Conservation (phyloP, 179 eudicot genomes). For the Camellia oleifera region DNA sequence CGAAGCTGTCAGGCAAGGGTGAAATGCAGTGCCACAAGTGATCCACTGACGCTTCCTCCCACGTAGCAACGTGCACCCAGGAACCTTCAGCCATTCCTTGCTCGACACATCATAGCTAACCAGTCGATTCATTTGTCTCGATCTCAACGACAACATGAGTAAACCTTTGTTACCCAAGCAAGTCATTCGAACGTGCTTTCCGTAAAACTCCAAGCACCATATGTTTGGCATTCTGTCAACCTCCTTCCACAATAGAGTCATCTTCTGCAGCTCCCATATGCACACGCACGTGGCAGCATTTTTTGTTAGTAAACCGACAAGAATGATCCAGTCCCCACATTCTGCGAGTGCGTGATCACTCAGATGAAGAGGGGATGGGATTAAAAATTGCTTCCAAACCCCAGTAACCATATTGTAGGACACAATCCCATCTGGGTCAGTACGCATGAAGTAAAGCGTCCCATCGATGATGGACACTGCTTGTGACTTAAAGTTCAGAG, state of each 20-base stretch:
- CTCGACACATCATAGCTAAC: constrained; percentile 59
- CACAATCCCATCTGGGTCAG: constrained; percentile 73
- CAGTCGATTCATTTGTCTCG: constrained; percentile 66
- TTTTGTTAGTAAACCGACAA: constrained; percentile 73
- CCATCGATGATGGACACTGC: constrained; percentile 46
- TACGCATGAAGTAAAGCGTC: constrained; percentile 58
- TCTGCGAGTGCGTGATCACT: constrained; percentile 69
- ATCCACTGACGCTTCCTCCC: constrained; percentile 75
- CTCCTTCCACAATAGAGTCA: constrained; percentile 97
- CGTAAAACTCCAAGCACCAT: constrained; percentile 93
- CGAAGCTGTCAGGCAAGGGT: constrained; percentile 65
- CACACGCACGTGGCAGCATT: constrained; percentile 87
- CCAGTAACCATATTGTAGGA: constrained; percentile 52
- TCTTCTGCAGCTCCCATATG: constrained; percentile 94
- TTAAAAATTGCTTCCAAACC: constrained; percentile 58
- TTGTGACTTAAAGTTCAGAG: constrained; percentile 66
- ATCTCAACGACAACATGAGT: constrained; percentile 79
- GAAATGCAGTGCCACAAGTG: constrained; percentile 73
- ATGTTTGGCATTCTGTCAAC: constrained; percentile 99
- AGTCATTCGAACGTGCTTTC: constrained; percentile 84
- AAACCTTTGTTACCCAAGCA: constrained; percentile 86
- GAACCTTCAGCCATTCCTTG: constrained; percentile 74
- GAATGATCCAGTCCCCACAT: constrained; percentile 65
- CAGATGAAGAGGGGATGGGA: constrained; percentile 65
- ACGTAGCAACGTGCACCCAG: constrained; percentile 55